Evolutionary conservation across 2,329 filamentous ascomycete genomes (phyloP), one percentile per base, ranked within the genome.

Genomic region (Xylaria sp.): DNA sequence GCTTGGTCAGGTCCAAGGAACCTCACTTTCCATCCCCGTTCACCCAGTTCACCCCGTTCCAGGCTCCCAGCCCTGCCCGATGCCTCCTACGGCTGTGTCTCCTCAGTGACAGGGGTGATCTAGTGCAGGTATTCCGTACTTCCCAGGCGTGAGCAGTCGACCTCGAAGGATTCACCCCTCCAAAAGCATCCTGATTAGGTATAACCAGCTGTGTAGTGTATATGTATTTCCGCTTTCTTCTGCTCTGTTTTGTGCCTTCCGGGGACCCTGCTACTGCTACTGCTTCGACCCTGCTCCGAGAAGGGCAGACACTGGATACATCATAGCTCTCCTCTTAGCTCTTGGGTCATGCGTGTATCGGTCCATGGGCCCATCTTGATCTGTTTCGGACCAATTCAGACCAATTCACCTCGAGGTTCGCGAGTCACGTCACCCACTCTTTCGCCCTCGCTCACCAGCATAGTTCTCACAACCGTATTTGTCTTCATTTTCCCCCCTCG

Each of bases 221-320:
- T 51, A 35, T 75, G 78, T 79, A 78, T 76, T 78, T 76, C 77
- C 77, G 76, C 78, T 74, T 69, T 76, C 71, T 76, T 76, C 71
- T 76, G 76, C 70, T 76, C 75, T 76, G 75, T 74, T 72, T 13
- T 13, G 9, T 16, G 42, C 42, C 37, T 42, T 7, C 11, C 37
- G 73, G 73, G 72, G 74, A 30, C 23, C 23, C 23, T 30, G 23
- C 23, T 5, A 30, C 23, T 30, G 23, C 23, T 16, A 16, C 16
- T 30, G 23, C 23, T 30, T 30, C 23, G 23, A 30, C 23, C 23
- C 75, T 76, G 74, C 74, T 76, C 77, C 75, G 64, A 64, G 59
- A 47, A 65, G 58, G 54, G 59, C 59, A 56, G 51, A 57, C 63
- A 47, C 61, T 61, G 56, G 59, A 16, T 13, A 46, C 42, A 46